Evolutionary conservation across 139 green algal species (phyloP).

Genomic region (Picochlorum sp.): DNA sequence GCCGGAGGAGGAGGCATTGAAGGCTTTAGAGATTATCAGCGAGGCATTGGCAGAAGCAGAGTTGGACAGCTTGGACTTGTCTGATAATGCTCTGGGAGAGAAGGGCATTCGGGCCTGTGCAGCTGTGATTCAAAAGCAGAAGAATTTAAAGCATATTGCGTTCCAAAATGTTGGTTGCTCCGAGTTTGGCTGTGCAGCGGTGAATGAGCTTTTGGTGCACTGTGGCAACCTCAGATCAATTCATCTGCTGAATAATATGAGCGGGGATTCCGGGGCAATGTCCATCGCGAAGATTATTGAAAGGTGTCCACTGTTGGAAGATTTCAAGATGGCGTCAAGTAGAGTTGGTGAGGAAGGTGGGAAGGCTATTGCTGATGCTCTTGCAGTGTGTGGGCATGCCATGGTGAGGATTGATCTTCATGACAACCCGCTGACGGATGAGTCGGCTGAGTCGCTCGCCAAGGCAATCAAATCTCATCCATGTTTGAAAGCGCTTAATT

Average conservation of each 20-base stretch:
- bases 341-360: conserved; percentile 66
- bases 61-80: conserved; percentile 60
- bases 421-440: conserved; percentile 78
- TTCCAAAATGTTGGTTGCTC: conserved; percentile 85
- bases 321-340: conserved; percentile 71
- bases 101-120: conserved; percentile 80
- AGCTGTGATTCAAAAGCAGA: conserved; percentile 47
- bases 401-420: conserved; percentile 59
- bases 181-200: conserved; percentile 69
- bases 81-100: conserved; percentile 88
- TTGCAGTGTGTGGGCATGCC: conserved; percentile 24
- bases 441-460: conserved; percentile 33
- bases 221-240: conserved; percentile 38
- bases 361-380: conserved; percentile 47
- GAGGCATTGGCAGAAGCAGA: conserved; percentile 44
- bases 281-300: conserved; percentile 52
- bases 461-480: conserved; percentile 30
- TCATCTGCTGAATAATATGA: conserved; percentile 97
- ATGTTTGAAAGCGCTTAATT: conserved; percentile 49
- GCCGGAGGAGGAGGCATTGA: conserved; percentile 76
- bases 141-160: conserved; percentile 42
- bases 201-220: conserved; percentile 61
- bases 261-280: conserved; percentile 51
- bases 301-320: conserved; percentile 57
- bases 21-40: conserved; percentile 59